phyloP scores from a whole-genome alignment of 2,329 filamentous ascomycete species.

The Aspergillus caelatus region DNA sequence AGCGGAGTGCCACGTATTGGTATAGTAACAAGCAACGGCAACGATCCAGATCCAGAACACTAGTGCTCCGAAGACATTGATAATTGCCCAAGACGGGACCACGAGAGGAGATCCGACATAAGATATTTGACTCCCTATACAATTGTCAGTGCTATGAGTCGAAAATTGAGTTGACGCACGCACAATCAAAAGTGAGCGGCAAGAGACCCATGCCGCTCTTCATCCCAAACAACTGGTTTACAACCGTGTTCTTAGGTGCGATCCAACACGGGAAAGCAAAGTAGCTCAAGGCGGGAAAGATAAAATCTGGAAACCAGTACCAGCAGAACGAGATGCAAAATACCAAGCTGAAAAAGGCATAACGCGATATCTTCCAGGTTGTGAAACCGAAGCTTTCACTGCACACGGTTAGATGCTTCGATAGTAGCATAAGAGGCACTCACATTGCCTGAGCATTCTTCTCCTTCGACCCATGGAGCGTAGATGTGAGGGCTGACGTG shows the following conservation, averaged over 20 bases:
- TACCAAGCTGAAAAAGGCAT: constrained; percentile 25
- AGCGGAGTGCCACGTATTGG: constrained; percentile 63
- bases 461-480: constrained; percentile 65
- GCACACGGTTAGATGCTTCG: neutral
- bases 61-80: constrained; percentile 69
- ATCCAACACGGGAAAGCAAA: constrained; percentile 37
- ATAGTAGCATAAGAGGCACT: constrained; percentile 20
- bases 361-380: constrained; percentile 44
- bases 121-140: constrained; percentile 30
- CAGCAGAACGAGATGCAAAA: constrained; percentile 28
- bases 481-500: constrained; percentile 68
- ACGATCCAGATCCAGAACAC: constrained; percentile 63
- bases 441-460: constrained; percentile 44
- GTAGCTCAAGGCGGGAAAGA: constrained; percentile 33
- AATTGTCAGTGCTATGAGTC: constrained; percentile 46
- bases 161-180: constrained; percentile 48
- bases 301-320: constrained; percentile 34
- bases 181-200: constrained; percentile 48
- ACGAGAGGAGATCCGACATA: constrained; percentile 55
- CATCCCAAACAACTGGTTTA: constrained; percentile 36
- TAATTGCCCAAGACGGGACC: constrained; percentile 69
- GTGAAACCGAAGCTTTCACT: constrained; percentile 26
- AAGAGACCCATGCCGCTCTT: constrained; percentile 32
- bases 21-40: constrained; percentile 63
- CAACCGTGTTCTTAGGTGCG: constrained; percentile 25